Percentiles rank a stretch among this genome's conserved stretches.
Conservation (phyloP, 108 stramenopile species). For the Cyclotella baltica region DNA sequence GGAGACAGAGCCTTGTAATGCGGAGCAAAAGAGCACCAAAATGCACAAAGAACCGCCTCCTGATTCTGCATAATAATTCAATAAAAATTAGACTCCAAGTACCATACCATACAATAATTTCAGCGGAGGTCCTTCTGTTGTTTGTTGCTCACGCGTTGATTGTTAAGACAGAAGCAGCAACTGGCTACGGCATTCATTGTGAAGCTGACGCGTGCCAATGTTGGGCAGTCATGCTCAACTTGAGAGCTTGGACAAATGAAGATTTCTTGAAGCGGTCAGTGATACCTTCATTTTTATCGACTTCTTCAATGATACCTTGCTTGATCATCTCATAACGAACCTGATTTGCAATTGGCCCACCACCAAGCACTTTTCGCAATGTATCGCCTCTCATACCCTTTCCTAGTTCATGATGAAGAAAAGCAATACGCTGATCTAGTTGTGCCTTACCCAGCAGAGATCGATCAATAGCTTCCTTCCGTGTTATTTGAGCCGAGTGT, state of each 20-base stretch:
- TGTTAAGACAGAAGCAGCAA: no score
- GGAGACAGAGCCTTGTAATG: neutral
- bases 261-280: constrained; percentile 58
- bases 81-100: neutral
- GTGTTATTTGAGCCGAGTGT: constrained; percentile 71
- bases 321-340: constrained; percentile 60
- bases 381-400: constrained; percentile 76
- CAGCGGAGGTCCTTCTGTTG: neutral
- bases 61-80: neutral
- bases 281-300: constrained; percentile 59
- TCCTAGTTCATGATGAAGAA: constrained; percentile 79
- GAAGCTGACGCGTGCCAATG: neutral
- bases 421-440: constrained; percentile 81
- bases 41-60: neutral
- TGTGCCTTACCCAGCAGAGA: constrained; percentile 59
- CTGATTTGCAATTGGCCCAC: constrained; percentile 73
- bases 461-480: constrained; percentile 63
- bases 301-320: constrained; percentile 40
- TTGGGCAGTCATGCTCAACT: constrained; percentile 2
- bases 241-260: constrained; percentile 64
- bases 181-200: no score
- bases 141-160: neutral
- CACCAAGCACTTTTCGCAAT: constrained; percentile 72
- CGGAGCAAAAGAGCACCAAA: neutral
- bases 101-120: neutral